Base-by-base conservation (phyloP, 345 rosid species). In the Capsella bursapastoris region DNA sequence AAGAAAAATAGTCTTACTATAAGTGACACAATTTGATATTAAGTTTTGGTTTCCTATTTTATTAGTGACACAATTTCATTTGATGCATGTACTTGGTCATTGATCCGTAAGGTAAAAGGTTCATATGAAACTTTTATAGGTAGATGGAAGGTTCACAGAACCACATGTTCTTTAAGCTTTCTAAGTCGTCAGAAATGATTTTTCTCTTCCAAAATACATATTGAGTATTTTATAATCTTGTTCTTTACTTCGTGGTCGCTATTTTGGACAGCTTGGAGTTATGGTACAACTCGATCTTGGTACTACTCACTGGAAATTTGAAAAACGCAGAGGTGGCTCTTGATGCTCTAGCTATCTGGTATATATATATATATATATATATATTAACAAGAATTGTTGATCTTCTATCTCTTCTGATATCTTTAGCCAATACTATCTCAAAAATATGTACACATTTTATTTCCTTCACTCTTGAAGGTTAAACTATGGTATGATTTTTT, bases 331-430 rank as follows among this genome's bases (percentile, higher is more conserved):
- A 87, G 75, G 84, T 88, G 76, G 72, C 94, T 68, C 86, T 92
- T 41, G 87, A 89, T 83, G 97, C 97, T 18, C 84, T 92, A 8
- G 78, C 96, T 57, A 88, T 92, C 43, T 92, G 97, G 97, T 18
- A 18, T 18, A 18, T 18, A 18, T 18, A 18, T 18, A 18, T 18
- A 18, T 18, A 18, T 18, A 18, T 92, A 86, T 65, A 9, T n/a
- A 86, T 65, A 9, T n/a, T 43, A 62, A 55, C 31, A 18, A 41
- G 14, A 60, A 22, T 1, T 22, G 37, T 14, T 22, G 9, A 31
- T 25, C n/a, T 58, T 52, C 2, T 8, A 32, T 40, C 51, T 60
- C 22, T 31, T 34, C 25, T 32, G 25, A n/a, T 13, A 6, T 9
- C 57, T 22, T 22, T 9, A 44, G 16, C 55, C 7, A 57, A 45